These are phyloP conservation scores for Vicia sativa DNA, from an alignment of 306 rosid genomes.

Conservation along the genomic window DNA sequence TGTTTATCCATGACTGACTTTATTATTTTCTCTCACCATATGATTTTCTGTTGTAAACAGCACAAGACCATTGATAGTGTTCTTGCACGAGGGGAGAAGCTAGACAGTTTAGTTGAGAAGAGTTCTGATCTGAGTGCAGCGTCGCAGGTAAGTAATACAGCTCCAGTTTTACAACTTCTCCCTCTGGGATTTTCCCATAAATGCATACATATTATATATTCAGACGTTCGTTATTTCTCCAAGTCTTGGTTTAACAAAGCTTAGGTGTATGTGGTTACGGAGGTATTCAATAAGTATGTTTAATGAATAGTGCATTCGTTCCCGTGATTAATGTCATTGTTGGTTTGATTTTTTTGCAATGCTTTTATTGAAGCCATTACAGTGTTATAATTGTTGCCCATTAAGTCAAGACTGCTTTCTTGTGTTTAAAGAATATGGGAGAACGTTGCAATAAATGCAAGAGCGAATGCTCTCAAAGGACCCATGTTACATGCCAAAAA, in stretches of 20 bases:
- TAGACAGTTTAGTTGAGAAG: constrained; percentile 98
- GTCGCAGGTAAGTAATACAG: constrained; percentile 68
- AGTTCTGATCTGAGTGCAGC: constrained; percentile 99
- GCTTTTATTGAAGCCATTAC: constrained; percentile 2
- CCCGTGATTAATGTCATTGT: constrained; percentile 20
- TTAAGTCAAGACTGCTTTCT: not conserved
- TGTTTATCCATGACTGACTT: constrained; percentile 16
- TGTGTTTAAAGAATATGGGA: not conserved
- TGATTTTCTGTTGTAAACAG: constrained; percentile 52
- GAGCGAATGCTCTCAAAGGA: not conserved
- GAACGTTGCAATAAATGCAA: not conserved
- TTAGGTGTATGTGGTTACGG: constrained; percentile 6
- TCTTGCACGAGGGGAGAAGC: constrained; percentile 92
- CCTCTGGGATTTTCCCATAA: constrained; percentile 14
- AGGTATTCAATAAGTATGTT: not conserved
- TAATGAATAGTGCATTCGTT: not conserved
- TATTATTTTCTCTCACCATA: constrained; percentile 26
- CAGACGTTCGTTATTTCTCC: constrained; percentile 12
- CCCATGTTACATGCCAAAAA: constrained; percentile 1
- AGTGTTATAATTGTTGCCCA: constrained; percentile 8
- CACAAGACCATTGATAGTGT: constrained; percentile 98
- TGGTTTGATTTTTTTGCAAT: constrained; percentile 10
- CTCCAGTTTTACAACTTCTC: constrained; percentile 23
- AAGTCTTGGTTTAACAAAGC: constrained; percentile 8
- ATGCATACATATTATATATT: not conserved